phyloP scores from a whole-genome alignment of 305 asterid genomes.

The Lippia alba region DNA sequence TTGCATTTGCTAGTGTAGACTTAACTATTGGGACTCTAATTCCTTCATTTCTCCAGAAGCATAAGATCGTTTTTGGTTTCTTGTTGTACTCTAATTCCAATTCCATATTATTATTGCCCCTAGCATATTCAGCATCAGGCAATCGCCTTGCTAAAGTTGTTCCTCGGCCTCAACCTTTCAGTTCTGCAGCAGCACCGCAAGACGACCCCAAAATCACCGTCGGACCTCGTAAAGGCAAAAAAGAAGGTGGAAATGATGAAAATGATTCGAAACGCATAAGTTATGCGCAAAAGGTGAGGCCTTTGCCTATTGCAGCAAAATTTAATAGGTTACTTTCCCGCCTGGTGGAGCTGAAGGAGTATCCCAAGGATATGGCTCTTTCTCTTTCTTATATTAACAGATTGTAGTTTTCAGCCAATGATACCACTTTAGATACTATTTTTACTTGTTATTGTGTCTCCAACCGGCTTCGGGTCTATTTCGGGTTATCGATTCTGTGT shows the following conservation, averaged over 20 bases:
- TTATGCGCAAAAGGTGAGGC: too few relatives aligned
- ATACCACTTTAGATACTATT: too few relatives aligned
- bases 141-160: constrained; percentile 36
- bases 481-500: too few relatives aligned
- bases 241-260: constrained; percentile 51
- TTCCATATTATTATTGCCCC: not conserved
- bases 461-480: too few relatives aligned
- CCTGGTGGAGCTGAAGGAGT: too few relatives aligned
- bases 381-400: too few relatives aligned
- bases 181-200: constrained; percentile 34
- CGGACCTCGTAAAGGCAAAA: constrained; percentile 62
- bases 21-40: not conserved
- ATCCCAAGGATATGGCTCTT: too few relatives aligned
- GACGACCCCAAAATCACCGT: constrained; percentile 64
- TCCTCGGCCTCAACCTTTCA: constrained; percentile 34
- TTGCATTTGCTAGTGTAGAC: not conserved
- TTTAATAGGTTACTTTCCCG: constrained; percentile 59
- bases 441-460: too few relatives aligned
- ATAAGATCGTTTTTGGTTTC: not conserved
- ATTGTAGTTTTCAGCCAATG: too few relatives aligned
- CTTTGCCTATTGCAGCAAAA: too few relatives aligned
- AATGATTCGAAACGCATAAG: constrained; percentile 32
- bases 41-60: not conserved
- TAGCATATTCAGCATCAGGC: constrained; percentile 46
- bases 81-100: not conserved